Base-by-base conservation (phyloP, 1,284 basidiomycete genomes). In the Microbotryum scabiosae region DNA sequence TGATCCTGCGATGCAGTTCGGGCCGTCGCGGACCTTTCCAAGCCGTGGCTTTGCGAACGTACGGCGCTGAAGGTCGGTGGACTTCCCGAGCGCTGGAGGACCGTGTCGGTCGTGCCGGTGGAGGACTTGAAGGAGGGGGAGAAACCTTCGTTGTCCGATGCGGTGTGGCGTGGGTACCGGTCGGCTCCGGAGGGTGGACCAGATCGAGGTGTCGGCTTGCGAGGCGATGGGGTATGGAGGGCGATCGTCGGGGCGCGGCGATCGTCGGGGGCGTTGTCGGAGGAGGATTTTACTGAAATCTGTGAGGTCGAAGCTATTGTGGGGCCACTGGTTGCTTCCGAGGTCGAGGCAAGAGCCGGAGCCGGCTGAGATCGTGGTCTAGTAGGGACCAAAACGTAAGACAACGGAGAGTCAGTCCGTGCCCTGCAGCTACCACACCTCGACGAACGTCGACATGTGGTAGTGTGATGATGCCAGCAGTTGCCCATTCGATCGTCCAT, bases 311-410 rank as follows among this genome's bases (percentile, higher is more conserved):
- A 41, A 18, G 14, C 36, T 41, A 12, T 16, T 41, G 36, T 12
- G 16, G 36, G 16, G 36, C 36, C 36, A 12, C 36, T 30, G 10
- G 8, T 41, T 41, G 36, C 36, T 18, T 18, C 36, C 36, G 32
- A 44, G 4, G 49, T n/a, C 5, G 41, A 28, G 23, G 20, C 26
- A 44, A 21, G 18, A 43, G 28, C 10, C 14, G 23, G 4, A 4
- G 48, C 12, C 2, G 59, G 64, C 18, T 56, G 23, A 4, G 59
- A 48, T 26, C 55, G 56, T 18, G 62, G 58, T 41, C 57, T 61
- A 55, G 16, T 16, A 23, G 2, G 43, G 32, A 5, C 23, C 14
- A 14, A 18, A 3, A 25, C 18, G 45, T 21, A 21, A 41, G 47
- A 16, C 14, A 18, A 41, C 41, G 3, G 9, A 30, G 18, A 21